These are phyloP conservation scores for Pseudonectria foliicola DNA, from an alignment of 2,329 filamentous ascomycete species.

Conservation along the genomic window DNA sequence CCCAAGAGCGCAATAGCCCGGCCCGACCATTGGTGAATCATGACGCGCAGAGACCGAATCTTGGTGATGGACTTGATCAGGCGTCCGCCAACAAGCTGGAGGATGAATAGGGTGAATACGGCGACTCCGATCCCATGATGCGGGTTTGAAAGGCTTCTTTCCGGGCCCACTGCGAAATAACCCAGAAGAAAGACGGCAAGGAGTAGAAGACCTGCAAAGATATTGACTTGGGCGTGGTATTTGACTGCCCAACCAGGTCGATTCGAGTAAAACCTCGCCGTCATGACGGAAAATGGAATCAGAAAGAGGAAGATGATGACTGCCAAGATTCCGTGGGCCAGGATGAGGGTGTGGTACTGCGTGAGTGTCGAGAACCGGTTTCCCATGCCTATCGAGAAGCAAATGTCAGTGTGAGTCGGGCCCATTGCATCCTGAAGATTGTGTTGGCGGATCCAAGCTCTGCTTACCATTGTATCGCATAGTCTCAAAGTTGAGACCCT, in stretches of 20 bases:
- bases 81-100: constrained; percentile 64
- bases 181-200: constrained; percentile 69
- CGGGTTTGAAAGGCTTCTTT: constrained; percentile 67
- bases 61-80: constrained; percentile 49
- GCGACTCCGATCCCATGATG: constrained; percentile 80
- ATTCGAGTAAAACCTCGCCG: constrained; percentile 62
- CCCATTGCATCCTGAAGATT: neutral
- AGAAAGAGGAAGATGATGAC: constrained; percentile 68
- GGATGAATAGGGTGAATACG: constrained; percentile 64
- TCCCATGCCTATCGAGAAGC: constrained; percentile 60
- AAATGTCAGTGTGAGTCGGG: constrained; percentile 12
- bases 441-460: no score
- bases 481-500: constrained; percentile 70
- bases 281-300: constrained; percentile 66
- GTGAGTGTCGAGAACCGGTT: constrained; percentile 65
- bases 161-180: constrained; percentile 69
- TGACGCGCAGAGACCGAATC: constrained; percentile 42
- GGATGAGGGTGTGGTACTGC: constrained; percentile 64
- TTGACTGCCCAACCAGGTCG: constrained; percentile 55
- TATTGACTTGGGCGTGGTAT: constrained; percentile 68
- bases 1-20: constrained; percentile 71
- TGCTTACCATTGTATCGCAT: constrained; percentile 74
- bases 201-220: constrained; percentile 59
- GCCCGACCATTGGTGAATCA: constrained; percentile 86
- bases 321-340: constrained; percentile 65